Evolutionary conservation across 306 rosid species (phyloP).

Genomic region (Sophora flavescens): DNA sequence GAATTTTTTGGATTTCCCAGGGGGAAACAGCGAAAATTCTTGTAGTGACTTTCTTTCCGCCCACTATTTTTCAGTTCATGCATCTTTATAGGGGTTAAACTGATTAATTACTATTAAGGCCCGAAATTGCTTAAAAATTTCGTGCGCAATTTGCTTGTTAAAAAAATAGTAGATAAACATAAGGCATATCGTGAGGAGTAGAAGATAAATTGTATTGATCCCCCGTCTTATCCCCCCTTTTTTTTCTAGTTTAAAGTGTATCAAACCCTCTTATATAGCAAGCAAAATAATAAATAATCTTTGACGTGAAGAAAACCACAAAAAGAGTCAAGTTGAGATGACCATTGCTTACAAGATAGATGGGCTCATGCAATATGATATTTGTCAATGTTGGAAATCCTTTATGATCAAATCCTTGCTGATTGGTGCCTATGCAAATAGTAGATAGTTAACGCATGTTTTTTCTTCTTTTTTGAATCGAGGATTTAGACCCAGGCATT

Average conservation of each 20-base stretch:
- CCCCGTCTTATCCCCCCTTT: not conserved
- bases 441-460: not conserved
- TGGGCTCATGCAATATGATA: not conserved
- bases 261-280: not conserved
- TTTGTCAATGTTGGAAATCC: not conserved
- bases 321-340: not conserved
- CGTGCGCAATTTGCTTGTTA: too few species aligned
- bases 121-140: too few species aligned
- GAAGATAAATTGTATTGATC: not conserved
- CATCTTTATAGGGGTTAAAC: slow-evolving; percentile 16
- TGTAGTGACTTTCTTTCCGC: slow-evolving; percentile 27
- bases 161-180: not conserved
- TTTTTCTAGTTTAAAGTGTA: not conserved
- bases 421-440: not conserved
- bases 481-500: not conserved
- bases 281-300: not conserved
- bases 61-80: slow-evolving; percentile 13
- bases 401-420: not conserved
- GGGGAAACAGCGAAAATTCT: too few species aligned
- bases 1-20: too few species aligned
- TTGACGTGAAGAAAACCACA: not conserved
- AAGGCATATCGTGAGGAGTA: not conserved
- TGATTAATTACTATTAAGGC: too few species aligned
- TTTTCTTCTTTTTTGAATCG: not conserved
- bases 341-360: not conserved